Percentiles rank a stretch among this genome's conserved stretches.
These are phyloP conservation scores for Acmispon strigosus DNA, from an alignment of 306 rosid species.

Conservation along the genomic window DNA sequence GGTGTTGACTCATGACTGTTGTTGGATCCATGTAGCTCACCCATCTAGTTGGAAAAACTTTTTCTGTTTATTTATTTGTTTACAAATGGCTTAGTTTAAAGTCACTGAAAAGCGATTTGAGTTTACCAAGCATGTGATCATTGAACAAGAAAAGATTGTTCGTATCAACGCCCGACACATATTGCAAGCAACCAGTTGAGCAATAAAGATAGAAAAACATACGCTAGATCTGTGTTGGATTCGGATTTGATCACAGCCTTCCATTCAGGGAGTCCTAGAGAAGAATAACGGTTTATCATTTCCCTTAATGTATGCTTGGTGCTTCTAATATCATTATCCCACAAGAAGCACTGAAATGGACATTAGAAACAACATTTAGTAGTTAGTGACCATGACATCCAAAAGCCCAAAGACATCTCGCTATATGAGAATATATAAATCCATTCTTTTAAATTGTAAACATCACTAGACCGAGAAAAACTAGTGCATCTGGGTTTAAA, in stretches of 20 bases:
- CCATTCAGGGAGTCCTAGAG: conserved; percentile 73
- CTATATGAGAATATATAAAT: not conserved
- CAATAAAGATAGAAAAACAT: conserved; percentile 30
- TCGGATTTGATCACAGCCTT: conserved; percentile 71
- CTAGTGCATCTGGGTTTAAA: not conserved
- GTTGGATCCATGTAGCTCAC: too few species aligned
- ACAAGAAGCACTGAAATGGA: conserved; percentile 69
- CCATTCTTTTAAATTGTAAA: not conserved
- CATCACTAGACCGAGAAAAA: not conserved
- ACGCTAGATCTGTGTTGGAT: conserved; percentile 69
- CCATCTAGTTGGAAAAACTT: too few species aligned
- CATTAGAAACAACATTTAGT: conserved; percentile 12
- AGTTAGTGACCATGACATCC: not conserved
- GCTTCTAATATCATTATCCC: conserved; percentile 88
- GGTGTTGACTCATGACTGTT: too few species aligned
- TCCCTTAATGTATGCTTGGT: conserved; percentile 78
- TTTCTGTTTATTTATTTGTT: not conserved
- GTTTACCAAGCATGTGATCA: not conserved
- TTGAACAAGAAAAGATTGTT: not conserved
- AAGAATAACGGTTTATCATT: conserved; percentile 68
- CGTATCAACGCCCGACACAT: not conserved
- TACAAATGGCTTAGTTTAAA: not conserved
- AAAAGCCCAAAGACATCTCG: not conserved
- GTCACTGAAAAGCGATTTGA: not conserved
- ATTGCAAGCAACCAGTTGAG: conserved; percentile 16